These are phyloP conservation scores for Cryptococcus sp. DNA, from an alignment of 1,284 basidiomycete genomes.

Conservation along the genomic window DNA sequence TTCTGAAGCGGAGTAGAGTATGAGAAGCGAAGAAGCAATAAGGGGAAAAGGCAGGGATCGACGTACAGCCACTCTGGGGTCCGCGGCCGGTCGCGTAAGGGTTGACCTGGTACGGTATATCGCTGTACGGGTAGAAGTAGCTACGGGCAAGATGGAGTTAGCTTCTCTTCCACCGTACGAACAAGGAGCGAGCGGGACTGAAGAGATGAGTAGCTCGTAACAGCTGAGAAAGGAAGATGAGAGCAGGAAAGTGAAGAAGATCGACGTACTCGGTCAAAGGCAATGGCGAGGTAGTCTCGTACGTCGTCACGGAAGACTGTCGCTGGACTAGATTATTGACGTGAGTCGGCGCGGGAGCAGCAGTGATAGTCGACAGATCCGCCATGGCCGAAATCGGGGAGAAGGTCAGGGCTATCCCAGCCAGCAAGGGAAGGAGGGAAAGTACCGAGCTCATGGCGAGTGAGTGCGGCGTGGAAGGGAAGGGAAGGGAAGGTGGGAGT, in stretches of 20 bases:
- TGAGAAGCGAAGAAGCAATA: too few species aligned
- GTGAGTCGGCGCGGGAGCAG: neutral
- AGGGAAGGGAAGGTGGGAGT: too few species aligned
- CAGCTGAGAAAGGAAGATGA: too few species aligned
- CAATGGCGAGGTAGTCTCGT: conserved; percentile 13
- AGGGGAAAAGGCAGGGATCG: too few species aligned
- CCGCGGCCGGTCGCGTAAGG: conserved; percentile 14
- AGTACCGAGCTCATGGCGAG: too few species aligned
- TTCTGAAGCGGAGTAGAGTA: too few species aligned
- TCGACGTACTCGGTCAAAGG: conserved; percentile 17
- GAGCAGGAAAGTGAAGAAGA: neutral
- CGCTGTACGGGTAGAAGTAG: conserved; percentile 23
- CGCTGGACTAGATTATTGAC: neutral
- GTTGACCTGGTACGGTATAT: conserved; percentile 21
- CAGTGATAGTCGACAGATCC: neutral
- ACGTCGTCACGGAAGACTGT: neutral
- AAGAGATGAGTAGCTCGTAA: too few species aligned
- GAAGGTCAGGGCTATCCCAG: too few species aligned
- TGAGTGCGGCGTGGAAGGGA: too few species aligned
- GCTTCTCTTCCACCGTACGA: too few species aligned
- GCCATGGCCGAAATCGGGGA: neutral
- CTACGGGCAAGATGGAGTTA: neutral
- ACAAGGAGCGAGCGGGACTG: too few species aligned
- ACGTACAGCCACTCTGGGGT: conserved; percentile 18
- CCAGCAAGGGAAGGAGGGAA: too few species aligned